Base-by-base conservation (phyloP, 345 rosid species). In the Litchi chinensis region DNA sequence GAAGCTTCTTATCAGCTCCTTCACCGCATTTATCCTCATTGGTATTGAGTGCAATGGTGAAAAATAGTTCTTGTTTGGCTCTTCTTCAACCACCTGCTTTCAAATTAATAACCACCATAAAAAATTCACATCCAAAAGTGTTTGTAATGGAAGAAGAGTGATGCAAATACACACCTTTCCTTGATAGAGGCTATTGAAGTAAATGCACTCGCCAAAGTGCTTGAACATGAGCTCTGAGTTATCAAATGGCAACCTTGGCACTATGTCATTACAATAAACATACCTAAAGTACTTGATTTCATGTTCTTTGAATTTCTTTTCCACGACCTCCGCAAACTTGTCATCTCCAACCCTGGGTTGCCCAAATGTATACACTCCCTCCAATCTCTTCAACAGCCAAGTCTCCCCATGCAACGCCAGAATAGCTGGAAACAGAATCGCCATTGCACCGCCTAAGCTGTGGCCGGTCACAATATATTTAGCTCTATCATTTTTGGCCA, bases 321-420 rank as follows among this genome's bases (percentile, higher is more conserved):
- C 81, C 95, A 93, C 88, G 79, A 80, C 86, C 22, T 79, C 73
- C 41, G 88, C 97, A 62, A 93, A 92, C 65, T 59, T 79, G 8
- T 73, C 82, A 70, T 90, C 89, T 40, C 98, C 98, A 26, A 92
- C 97, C 39, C 93, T 89, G 8, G 97, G 98, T 73, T 93, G 97
- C 71, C 98, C 93, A 69, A 79, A 93, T 9, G 95, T 93, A 60
- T 90, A 93, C 8, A 93, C 81, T 5, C 90, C 93, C 70, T 87
- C 89, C 52, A 90, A 67, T 80, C 89, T 91, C 59, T 88, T 77
- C 80, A 93, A 44, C 79, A 93, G 52, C 71, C 72, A 69, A 18
- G 75, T 79, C 82, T 93, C 95, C 0, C 82, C 88, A 41, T 90
- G 95, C 6, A 87, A 68, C 5, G 82, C 75, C 66, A 93, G 74